These are phyloP conservation scores for Mentha longifolia DNA, from an alignment of 257 asterid genomes.

Conservation along the genomic window DNA sequence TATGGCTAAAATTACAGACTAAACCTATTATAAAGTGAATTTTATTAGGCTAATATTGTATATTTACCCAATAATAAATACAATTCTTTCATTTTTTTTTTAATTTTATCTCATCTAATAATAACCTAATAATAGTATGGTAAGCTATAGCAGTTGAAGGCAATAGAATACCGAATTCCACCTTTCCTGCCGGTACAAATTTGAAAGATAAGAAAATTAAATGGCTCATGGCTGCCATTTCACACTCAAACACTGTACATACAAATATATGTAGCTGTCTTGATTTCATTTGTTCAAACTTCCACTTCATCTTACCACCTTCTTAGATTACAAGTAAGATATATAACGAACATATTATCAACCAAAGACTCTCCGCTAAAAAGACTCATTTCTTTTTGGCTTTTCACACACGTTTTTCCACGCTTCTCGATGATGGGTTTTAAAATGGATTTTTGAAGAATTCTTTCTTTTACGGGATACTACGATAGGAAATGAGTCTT, in stretches of 20 bases:
- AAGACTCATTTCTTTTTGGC: neutral
- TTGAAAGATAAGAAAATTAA: neutral
- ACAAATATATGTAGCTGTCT: neutral
- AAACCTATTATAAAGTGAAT: no score
- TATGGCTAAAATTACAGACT: no score
- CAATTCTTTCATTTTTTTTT: no score
- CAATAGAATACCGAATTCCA: slow-evolving; percentile 12
- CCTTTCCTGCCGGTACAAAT: neutral
- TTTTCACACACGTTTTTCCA: no score
- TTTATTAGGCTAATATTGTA: no score
- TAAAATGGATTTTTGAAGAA: no score
- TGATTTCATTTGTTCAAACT: slow-evolving; percentile 8
- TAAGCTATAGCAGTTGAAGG: slow-evolving; percentile 18
- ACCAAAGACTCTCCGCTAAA: neutral
- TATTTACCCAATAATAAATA: no score
- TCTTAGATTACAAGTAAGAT: slow-evolving; percentile 1
- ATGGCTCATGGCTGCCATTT: neutral
- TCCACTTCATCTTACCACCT: neutral
- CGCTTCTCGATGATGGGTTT: no score
- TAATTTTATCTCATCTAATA: no score
- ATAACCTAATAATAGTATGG: neutral
- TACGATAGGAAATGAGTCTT: no score
- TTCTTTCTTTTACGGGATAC: no score
- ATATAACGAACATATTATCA: neutral
- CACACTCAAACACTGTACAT: neutral